Evolutionary conservation across 2,329 filamentous ascomycete species (phyloP).

Genomic region (Cladorrhinum sp.): DNA sequence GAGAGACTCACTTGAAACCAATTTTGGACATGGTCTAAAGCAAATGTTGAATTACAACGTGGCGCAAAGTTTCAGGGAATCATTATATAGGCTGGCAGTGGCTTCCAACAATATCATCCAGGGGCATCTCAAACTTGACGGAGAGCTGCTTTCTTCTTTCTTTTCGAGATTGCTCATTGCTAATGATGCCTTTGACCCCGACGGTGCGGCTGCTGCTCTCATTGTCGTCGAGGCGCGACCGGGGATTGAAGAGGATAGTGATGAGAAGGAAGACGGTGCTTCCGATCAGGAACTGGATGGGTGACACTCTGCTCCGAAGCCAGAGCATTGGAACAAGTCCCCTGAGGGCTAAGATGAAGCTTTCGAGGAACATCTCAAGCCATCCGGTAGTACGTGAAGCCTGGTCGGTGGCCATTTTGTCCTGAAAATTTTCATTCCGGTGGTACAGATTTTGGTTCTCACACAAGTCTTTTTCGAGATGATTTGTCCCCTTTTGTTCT

Average conservation of each 20-base stretch:
- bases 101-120: neutral
- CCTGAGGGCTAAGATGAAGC: slow-evolving; percentile 17
- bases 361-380: slow-evolving; percentile 14
- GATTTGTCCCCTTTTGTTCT: neutral
- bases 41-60: neutral
- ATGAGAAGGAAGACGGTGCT: slow-evolving; percentile 3
- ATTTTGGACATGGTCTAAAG: too few species aligned
- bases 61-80: neutral
- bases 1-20: neutral
- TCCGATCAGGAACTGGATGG: slow-evolving; percentile 19
- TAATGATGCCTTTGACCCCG: neutral
- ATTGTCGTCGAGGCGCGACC: neutral
- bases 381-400: neutral
- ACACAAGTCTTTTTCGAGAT: neutral
- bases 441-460: neutral
- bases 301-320: slow-evolving; percentile 21
- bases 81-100: neutral
- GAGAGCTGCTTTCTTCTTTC: neutral
- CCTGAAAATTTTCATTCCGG: neutral
- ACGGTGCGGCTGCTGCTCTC: neutral
- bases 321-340: slow-evolving; percentile 21
- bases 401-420: neutral
- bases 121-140: neutral
- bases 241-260: neutral
- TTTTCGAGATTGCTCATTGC: neutral